Evolutionary conservation across 495 filamentous ascomycete genomes (phyloP), one percentile per base, ranked within the genome.

Genomic region (Terfezia boudieri): DNA sequence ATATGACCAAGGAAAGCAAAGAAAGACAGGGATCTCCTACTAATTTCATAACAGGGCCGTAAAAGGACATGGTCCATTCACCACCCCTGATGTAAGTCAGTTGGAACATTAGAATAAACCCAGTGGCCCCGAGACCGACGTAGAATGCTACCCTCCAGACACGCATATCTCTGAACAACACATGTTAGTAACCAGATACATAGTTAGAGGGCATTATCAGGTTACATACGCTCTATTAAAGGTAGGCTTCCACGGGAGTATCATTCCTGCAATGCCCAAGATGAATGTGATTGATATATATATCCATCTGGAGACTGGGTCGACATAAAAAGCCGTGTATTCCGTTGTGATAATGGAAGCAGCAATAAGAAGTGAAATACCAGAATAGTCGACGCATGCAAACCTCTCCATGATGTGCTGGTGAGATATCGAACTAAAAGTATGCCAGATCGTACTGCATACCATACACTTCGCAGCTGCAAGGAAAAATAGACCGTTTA

Each of bases 281-380:
- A 79, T 66, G 59, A 84, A 79, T 8, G 90, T 96, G 17, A 81
- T 72, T 43, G 75, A 68, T 66, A 99, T 88, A 70, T 95, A 98
- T 32, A 78, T 71, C 76, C 82, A 92, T 36, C 86, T 84, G 55
- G 81, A 85, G 37, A 81, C 64, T 8, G 90, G 89, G 58, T 99
- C 92, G 68, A 89, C 93, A 67, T 99, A 96, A 69, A 99, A 96
- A 37, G 89, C 90, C 5, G 92, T 94, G 69, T 95, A 96, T 66
- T 99, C 90, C 53, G 85, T 93, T 4, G 90, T 94, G 78, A 96
- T 88, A 69, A 99, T 96, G 46, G 86, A 93, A 22, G 90, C 84
- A 9, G 90, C 92, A 49, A 99, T 89, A 22, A 99, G 78, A 53
- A 99, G 73, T 2, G 89, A 95, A 59, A 99, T 99, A 32, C 92